Evolutionary conservation across 768 basidiomycete species (phyloP).

Genomic region (Russula emetica): DNA sequence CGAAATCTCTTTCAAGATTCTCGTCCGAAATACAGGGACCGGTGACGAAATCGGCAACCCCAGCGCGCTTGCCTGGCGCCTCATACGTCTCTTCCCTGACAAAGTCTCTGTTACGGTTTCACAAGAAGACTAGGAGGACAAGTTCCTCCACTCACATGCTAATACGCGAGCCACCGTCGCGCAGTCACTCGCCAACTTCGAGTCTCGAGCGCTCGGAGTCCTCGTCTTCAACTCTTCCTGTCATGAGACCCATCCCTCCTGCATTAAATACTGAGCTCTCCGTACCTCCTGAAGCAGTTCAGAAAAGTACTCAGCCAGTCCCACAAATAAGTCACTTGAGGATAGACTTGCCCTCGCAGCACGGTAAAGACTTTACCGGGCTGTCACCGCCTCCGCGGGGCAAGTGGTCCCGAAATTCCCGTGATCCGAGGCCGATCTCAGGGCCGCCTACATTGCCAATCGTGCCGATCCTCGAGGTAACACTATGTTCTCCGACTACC

Average conservation of each 20-base stretch:
- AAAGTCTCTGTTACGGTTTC: conserved; percentile 7
- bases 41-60: conserved; percentile 2
- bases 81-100: background rate
- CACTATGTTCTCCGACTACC: background rate
- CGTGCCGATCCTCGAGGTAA: conserved; percentile 3
- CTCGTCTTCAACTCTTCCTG: background rate
- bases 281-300: conserved; percentile 25
- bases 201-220: conserved; percentile 7
- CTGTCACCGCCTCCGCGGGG: conserved; percentile 20
- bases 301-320: conserved; percentile 18
- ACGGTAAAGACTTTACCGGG: too few relatives aligned
- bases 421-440: conserved; percentile 5
- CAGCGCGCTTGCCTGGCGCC: background rate
- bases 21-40: background rate
- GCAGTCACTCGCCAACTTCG: conserved; percentile 12
- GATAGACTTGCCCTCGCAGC: background rate
- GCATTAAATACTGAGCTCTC: conserved; percentile 29
- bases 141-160: conserved; percentile 29
- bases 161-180: conserved; percentile 1
- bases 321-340: conserved; percentile 10
- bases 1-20: background rate
- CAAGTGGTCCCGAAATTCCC: conserved; percentile 13
- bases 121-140: conserved; percentile 18
- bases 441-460: background rate
- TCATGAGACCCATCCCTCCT: conserved; percentile 26